phyloP scores from a whole-genome alignment of 2,329 filamentous ascomycete genomes.

The Colletotrichum nymphaeae region DNA sequence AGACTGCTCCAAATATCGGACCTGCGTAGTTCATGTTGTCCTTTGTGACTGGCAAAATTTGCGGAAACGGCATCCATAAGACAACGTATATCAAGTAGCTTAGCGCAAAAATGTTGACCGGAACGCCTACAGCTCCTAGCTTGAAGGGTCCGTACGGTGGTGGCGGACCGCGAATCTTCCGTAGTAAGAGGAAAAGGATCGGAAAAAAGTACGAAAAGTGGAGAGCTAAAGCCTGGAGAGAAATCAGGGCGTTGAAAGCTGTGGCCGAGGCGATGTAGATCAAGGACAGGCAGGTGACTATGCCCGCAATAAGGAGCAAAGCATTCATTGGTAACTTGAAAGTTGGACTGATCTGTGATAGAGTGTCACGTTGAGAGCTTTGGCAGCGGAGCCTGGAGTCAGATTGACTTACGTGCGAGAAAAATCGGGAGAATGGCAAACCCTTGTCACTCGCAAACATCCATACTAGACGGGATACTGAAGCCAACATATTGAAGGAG shows the following conservation, averaged over 20 bases:
- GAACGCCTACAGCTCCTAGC: background rate
- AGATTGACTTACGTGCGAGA: background rate
- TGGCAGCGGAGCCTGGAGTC: accelerated
- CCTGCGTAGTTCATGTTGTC: conserved; percentile 14
- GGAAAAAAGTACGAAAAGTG: background rate
- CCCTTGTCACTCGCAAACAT: background rate
- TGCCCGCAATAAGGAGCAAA: background rate
- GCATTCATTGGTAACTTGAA: background rate
- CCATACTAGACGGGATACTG: background rate
- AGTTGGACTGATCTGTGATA: background rate
- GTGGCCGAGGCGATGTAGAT: conserved; percentile 1
- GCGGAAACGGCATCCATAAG: conserved; percentile 17
- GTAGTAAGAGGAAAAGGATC: background rate
- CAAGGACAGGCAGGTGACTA: background rate
- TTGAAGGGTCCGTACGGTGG: background rate
- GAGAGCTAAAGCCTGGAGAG: background rate
- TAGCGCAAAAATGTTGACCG: conserved; percentile 1
- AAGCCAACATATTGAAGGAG: background rate
- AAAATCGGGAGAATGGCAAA: background rate
- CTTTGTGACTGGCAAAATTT: conserved; percentile 1
- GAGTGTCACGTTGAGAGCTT: background rate
- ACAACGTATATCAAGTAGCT: conserved; percentile 1
- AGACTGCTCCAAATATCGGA: background rate
- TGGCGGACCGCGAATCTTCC: background rate
- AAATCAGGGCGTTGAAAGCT: background rate